Base-by-base conservation (phyloP, 225 moss, liverwort and hornwort genomes). In the Neckera pumila region DNA sequence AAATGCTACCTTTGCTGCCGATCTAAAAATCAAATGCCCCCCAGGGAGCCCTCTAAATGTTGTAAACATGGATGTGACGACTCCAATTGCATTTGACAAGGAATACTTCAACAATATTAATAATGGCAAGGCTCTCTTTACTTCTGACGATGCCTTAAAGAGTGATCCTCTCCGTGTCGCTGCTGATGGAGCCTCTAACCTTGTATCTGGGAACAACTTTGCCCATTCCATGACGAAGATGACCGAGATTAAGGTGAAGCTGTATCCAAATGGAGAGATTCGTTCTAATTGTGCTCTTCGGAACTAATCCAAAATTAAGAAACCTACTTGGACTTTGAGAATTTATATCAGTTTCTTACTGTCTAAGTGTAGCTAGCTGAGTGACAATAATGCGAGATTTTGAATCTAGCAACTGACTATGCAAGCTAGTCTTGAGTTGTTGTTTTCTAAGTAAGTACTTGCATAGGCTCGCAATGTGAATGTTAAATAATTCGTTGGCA, bases 161-260 rank as follows among this genome's bases (percentile, higher is more conserved):
- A 38, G 7, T 7, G 38, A 49, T 38, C 33, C 40, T 60, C 0
- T 7, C 9, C 0, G 0, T 10, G 6, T 54, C 6, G 0, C 0
- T 14, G 1, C 1, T 3, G 7, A 72, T 45, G 1, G 0, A 56
- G 16, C 10, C 2, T 61, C 87, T 1, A 81, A 70, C 4, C 0
- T 1, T 23, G 0, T 6, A 20, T 87, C 17, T 71, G 1, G 2
- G 1, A n/a, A 12, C 7, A 81, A 23, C 51, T 87, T 87, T 3
- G 22, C 51, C 31, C 0, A 1, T 8, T 51, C 87, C 4, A n/a
- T 87, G 3, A 38, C 6, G 0, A 87, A 72, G 72, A 81, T 87
- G 83, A 75, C 7, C 2, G 51, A 88, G 59, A 7, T 66, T 65
- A 20, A 80, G 1, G 84, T 80, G 28, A 84, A 40, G 40, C 2